Evolutionary conservation across 2,329 filamentous ascomycete genomes (phyloP).

Genomic region (Sarocladium brachiariae): DNA sequence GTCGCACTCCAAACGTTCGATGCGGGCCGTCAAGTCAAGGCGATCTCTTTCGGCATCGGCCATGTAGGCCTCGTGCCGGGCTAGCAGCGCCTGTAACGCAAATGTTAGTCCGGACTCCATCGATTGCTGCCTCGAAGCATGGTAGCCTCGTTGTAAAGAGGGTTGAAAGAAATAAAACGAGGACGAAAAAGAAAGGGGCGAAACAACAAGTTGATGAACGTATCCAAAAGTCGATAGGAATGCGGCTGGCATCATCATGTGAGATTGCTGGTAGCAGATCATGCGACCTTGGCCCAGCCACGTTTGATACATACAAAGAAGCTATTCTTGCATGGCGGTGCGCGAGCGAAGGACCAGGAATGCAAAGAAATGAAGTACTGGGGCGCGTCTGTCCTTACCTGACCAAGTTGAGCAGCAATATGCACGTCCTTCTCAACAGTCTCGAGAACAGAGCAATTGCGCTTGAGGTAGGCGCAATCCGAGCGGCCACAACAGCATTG

Average conservation of each 20-base stretch:
- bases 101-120: slow-evolving; percentile 58
- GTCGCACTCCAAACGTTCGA: slow-evolving; percentile 67
- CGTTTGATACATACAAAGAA: slow-evolving; percentile 2
- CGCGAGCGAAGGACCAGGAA: slow-evolving; percentile 15
- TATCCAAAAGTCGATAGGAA: slow-evolving; percentile 4
- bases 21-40: slow-evolving; percentile 60
- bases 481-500: slow-evolving; percentile 79
- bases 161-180: not conserved
- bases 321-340: not conserved
- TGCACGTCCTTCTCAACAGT: slow-evolving; percentile 82
- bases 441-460: slow-evolving; percentile 72
- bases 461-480: slow-evolving; percentile 72
- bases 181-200: not conserved
- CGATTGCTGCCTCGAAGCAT: not conserved
- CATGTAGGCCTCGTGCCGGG: slow-evolving; percentile 91
- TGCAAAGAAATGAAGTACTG: slow-evolving; percentile 15
- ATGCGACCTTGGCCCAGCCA: not conserved
- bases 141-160: not conserved
- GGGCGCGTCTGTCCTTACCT: slow-evolving; percentile 66
- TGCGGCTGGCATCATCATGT: slow-evolving; percentile 8
- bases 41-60: slow-evolving; percentile 85
- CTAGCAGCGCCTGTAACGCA: slow-evolving; percentile 75
- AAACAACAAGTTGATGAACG: not conserved
- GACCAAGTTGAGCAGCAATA: slow-evolving; percentile 78
- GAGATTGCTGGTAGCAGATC: not conserved